A percentile compares a stretch with the other conserved stretches of the same genome.
Conservation (phyloP, 441 rosid species). For the Arabidopsis lyrata region DNA sequence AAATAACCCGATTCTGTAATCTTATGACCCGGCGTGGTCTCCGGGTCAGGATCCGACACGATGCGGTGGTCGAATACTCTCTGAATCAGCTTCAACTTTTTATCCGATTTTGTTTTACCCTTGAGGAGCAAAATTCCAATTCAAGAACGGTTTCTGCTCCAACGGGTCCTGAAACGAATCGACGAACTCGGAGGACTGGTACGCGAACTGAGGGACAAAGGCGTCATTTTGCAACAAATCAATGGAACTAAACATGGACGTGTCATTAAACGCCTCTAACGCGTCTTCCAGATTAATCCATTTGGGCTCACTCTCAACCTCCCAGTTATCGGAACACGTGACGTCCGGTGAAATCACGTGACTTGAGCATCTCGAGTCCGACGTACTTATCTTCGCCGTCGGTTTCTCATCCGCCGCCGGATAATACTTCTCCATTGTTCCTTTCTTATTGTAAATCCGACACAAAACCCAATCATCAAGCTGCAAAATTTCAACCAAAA, state of each 20-base stretch:
- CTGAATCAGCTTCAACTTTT: slow-evolving; percentile 1
- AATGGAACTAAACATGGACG: slow-evolving; percentile 50
- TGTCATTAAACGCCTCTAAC: slow-evolving; percentile 45
- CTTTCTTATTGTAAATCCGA: slow-evolving; percentile 92
- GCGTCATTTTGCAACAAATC: slow-evolving; percentile 59
- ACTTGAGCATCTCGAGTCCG: slow-evolving; percentile 69
- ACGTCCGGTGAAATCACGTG: slow-evolving; percentile 70
- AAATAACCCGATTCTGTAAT: background rate
- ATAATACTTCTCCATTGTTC: slow-evolving; percentile 70
- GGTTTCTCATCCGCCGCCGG: slow-evolving; percentile 44
- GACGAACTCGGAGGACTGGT: slow-evolving; percentile 61
- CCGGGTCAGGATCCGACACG: slow-evolving; percentile 36
- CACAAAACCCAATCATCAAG: slow-evolving; percentile 97
- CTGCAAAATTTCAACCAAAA: slow-evolving; percentile 47
- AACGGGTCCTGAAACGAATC: slow-evolving; percentile 57
- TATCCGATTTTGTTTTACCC: background rate
- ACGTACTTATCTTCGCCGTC: slow-evolving; percentile 27
- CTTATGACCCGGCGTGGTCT: slow-evolving; percentile 5
- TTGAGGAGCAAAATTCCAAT: slow-evolving; percentile 42
- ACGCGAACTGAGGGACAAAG: slow-evolving; percentile 59
- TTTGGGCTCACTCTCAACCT: slow-evolving; percentile 73
- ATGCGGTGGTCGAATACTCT: slow-evolving; percentile 7
- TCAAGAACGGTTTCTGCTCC: slow-evolving; percentile 45
- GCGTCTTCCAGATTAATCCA: slow-evolving; percentile 53
- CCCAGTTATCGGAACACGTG: slow-evolving; percentile 44